Percentiles rank a stretch among this genome's conserved stretches.
Evolutionary conservation across 768 basidiomycete genomes (phyloP).

Genomic region (Lentinus tigrinus): DNA sequence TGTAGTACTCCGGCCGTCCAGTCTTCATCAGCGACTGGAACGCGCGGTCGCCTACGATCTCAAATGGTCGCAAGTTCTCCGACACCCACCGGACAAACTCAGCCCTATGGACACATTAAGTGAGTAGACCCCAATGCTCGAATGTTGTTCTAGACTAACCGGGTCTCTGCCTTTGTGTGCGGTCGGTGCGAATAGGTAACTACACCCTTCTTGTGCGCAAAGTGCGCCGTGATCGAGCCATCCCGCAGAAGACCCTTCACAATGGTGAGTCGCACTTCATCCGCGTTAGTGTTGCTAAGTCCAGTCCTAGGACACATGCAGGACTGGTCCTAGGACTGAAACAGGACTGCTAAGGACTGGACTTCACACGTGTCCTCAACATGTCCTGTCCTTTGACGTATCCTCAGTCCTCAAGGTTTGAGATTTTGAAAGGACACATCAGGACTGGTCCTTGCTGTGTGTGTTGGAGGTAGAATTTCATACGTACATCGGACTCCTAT

Average conservation of each 20-base stretch:
- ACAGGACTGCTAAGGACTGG: too few relatives aligned
- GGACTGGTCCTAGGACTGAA: too few relatives aligned
- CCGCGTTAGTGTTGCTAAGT: not conserved
- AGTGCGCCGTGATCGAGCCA: constrained; percentile 23
- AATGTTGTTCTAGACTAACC: not conserved
- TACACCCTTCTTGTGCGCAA: constrained; percentile 30
- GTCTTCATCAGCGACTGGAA: constrained; percentile 35
- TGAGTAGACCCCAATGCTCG: not conserved
- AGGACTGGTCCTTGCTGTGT: too few relatives aligned
- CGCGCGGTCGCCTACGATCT: constrained; percentile 33
- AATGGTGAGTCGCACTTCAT: not conserved
- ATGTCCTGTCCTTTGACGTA: too few relatives aligned
- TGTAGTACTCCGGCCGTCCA: constrained; percentile 29
- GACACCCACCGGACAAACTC: constrained; percentile 37
- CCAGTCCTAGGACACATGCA: too few relatives aligned
- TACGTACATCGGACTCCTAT: too few relatives aligned
- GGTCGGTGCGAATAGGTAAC: constrained; percentile 31
- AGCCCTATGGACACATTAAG: constrained; percentile 17
- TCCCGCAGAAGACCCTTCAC: not conserved
- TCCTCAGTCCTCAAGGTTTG: too few relatives aligned
- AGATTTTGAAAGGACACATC: too few relatives aligned
- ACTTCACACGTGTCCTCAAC: too few relatives aligned
- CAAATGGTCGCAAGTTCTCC: constrained; percentile 32
- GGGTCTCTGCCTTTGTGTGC: constrained; percentile 26
- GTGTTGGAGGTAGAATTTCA: too few relatives aligned